These are phyloP conservation scores for Protomyces macrosporus DNA, from an alignment of 1,139 yeast species.

Conservation along the genomic window DNA sequence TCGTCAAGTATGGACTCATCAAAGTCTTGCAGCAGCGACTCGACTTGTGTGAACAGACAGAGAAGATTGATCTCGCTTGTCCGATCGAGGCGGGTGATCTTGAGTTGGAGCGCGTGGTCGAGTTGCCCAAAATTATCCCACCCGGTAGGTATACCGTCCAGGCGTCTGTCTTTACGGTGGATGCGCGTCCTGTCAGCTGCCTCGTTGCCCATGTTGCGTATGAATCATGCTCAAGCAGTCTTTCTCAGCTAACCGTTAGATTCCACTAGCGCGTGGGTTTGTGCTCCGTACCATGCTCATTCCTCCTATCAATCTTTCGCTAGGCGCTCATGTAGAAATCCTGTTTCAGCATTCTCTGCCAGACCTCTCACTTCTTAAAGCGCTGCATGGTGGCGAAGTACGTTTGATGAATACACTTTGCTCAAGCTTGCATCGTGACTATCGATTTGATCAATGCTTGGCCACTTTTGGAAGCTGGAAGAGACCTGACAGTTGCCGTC, in stretches of 20 bases:
- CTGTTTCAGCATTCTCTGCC: no score
- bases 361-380: no score
- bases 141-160: constrained; percentile 77
- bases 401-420: no score
- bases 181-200: constrained; percentile 77
- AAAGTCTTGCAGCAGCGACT: constrained; percentile 76
- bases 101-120: constrained; percentile 61
- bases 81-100: constrained; percentile 71
- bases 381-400: no score
- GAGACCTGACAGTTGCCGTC: no score
- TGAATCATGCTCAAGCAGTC: background rate
- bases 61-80: constrained; percentile 70
- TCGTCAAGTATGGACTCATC: constrained; percentile 87
- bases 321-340: no score
- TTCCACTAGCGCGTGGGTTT: background rate
- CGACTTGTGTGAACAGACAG: constrained; percentile 76
- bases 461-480: no score
- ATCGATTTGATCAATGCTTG: no score
- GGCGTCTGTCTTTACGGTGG: constrained; percentile 83
- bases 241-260: background rate
- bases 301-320: no score
- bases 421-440: no score
- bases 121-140: constrained; percentile 88
- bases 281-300: no score
- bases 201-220: constrained; percentile 63